phyloP scores from a whole-genome alignment of 768 basidiomycete genomes.

The Tulasnella sp. region DNA sequence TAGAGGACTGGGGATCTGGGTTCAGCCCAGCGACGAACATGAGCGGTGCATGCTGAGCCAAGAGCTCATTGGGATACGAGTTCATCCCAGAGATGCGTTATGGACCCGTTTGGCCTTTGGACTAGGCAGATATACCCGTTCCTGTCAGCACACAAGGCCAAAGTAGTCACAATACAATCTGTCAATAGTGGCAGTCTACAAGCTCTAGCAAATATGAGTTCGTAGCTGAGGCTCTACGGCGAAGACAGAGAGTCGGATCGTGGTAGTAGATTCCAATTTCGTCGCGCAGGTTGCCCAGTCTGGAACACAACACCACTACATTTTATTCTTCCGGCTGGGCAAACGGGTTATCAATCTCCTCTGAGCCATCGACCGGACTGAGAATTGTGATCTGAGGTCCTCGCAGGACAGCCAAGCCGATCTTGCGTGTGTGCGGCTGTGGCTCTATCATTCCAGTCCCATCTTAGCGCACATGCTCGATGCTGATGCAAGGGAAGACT shows the following conservation, averaged over 20 bases:
- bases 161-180: too few relatives aligned
- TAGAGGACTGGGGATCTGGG: background rate
- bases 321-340: constrained; percentile 19
- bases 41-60: constrained; percentile 80
- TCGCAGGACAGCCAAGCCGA: constrained; percentile 83
- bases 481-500: constrained; percentile 2
- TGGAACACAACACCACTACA: too few relatives aligned
- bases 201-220: too few relatives aligned
- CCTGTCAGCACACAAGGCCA: too few relatives aligned
- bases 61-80: constrained; percentile 81
- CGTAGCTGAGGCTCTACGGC: too few relatives aligned
- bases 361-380: constrained; percentile 89
- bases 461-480: background rate
- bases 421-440: constrained; percentile 39
- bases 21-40: constrained; percentile 86
- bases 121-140: too few relatives aligned
- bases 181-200: too few relatives aligned
- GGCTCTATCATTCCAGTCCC: constrained; percentile 38
- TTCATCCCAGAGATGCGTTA: constrained; percentile 46
- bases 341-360: constrained; percentile 90
- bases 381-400: constrained; percentile 91
- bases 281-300: too few relatives aligned
- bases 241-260: too few relatives aligned
- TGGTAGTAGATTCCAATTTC: too few relatives aligned
- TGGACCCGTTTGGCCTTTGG: too few relatives aligned